Evolutionary conservation across 1,284 basidiomycete genomes (phyloP).

Genomic region (Neolentinus lepideus): DNA sequence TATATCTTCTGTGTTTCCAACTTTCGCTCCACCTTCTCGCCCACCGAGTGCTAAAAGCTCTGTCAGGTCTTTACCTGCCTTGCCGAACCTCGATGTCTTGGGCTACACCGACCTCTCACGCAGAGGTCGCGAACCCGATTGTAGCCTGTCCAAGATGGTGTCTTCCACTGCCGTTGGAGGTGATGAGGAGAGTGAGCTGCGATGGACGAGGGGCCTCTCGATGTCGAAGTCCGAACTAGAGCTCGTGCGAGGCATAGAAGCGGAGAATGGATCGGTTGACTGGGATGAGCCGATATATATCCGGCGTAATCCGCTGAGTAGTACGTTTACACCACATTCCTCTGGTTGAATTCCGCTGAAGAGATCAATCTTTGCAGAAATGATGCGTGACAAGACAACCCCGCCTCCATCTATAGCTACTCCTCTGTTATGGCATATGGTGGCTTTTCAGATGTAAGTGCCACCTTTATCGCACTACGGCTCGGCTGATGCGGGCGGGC

Average conservation of each 20-base stretch:
- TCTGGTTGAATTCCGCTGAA: background rate
- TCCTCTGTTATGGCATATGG: slow-evolving; percentile 15
- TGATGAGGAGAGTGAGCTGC: background rate
- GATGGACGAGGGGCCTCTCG: slow-evolving; percentile 8
- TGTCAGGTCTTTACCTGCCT: background rate
- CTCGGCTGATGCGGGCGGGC: background rate
- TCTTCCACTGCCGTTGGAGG: slow-evolving; percentile 4
- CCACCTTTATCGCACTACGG: background rate
- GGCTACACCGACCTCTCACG: background rate
- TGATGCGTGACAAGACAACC: slow-evolving; percentile 6
- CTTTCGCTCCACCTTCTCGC: slow-evolving; percentile 20
- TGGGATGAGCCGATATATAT: background rate
- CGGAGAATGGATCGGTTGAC: background rate
- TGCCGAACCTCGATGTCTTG: background rate
- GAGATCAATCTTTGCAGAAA: background rate
- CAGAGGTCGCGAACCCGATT: background rate
- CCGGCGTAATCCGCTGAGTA: background rate
- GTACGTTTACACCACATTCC: background rate
- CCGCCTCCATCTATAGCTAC: slow-evolving; percentile 5
- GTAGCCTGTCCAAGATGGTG: background rate
- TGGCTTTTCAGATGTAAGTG: slow-evolving; percentile 23
- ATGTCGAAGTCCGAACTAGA: slow-evolving; percentile 18
- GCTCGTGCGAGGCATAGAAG: slow-evolving; percentile 11
- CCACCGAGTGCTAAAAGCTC: background rate
- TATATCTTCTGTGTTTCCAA: slow-evolving; percentile 25